phyloP scores from a whole-genome alignment of 495 filamentous ascomycete species.

The Aspergillus conjunctus region DNA sequence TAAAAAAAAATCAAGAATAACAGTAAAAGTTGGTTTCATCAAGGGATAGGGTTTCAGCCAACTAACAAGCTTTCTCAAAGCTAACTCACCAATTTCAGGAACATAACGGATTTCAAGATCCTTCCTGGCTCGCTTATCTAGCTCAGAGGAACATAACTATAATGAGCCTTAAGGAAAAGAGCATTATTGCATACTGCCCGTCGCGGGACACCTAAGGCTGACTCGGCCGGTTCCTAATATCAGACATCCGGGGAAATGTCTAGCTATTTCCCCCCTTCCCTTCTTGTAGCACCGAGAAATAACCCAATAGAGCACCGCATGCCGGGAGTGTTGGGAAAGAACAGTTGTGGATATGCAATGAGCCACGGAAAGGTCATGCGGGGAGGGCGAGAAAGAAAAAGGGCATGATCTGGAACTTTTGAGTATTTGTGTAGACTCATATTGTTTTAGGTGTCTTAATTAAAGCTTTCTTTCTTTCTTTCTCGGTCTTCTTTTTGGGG shows the following conservation, averaged over 20 bases:
- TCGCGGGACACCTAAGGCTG: neutral
- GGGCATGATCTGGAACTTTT: neutral
- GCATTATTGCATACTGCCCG: neutral
- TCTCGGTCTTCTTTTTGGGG: neutral
- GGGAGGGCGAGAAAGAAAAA: neutral
- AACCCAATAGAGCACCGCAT: neutral
- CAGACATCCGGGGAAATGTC: neutral
- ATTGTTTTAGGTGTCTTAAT: neutral
- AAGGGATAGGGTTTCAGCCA: no score
- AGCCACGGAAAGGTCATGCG: neutral
- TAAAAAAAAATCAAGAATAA: no score
- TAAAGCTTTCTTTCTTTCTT: neutral
- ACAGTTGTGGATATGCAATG: neutral
- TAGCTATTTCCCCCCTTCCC: neutral
- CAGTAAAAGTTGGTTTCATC: no score
- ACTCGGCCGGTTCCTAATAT: neutral
- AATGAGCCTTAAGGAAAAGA: neutral
- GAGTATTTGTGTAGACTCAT: neutral
- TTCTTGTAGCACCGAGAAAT: neutral
- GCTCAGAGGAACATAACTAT: neutral
- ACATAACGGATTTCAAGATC: neutral
- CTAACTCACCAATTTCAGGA: no score
- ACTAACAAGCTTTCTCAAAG: no score
- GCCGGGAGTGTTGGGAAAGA: neutral
- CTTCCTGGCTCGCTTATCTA: neutral